Evolutionary conservation across 768 basidiomycete species (phyloP), one percentile per base, ranked within the genome.

Genomic region (Suillus bovinus): DNA sequence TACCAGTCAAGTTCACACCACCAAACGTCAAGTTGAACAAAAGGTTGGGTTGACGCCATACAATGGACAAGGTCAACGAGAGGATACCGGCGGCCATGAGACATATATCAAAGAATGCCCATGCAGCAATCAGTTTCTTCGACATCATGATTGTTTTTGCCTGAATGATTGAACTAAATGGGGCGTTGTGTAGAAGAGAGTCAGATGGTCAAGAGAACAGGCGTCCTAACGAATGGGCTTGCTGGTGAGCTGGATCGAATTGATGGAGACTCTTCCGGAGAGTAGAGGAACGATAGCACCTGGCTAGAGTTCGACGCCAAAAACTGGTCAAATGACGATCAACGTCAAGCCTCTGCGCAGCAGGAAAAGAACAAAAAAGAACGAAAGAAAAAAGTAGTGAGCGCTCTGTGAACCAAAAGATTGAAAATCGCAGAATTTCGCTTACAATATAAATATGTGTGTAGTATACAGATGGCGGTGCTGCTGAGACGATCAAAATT

Each of bases 1-100:
- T 69, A 89, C 93, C 82, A 33, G 80, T 84, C 44, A 93, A 78
- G 66, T 90, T 82, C 53, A 77, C 68, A 16, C 74, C 67, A 63
- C 80, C 83, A 57, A 95, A 75, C 36, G 89, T 84, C 78, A 93
- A 79, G 71, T 93, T 92, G 74, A 89, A 78, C 61, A 95, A 76
- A n/a, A 89, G 70, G 68, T 90, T 82, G 9, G 86, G 82, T 49
- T 79, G 76, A 59, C 85, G 82, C 89, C 90, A 94, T 39, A 90
- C 70, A 61, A 94, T 76, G 20, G 91, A 90, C 54, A 93, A 76
- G 46, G 82, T 81, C 62, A 95, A 76, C 14, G 86, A 76, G 58
- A 94, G 63, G 46, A 80, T 77, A 49, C 90, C 93, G 14, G 89
- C 87, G n/a, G 79, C 83, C 53, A 94, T 80, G 54, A 96, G 83